Evolutionary conservation across 495 filamentous ascomycete species (phyloP), one percentile per base, ranked within the genome.

Genomic region (Tirmania nivea): DNA sequence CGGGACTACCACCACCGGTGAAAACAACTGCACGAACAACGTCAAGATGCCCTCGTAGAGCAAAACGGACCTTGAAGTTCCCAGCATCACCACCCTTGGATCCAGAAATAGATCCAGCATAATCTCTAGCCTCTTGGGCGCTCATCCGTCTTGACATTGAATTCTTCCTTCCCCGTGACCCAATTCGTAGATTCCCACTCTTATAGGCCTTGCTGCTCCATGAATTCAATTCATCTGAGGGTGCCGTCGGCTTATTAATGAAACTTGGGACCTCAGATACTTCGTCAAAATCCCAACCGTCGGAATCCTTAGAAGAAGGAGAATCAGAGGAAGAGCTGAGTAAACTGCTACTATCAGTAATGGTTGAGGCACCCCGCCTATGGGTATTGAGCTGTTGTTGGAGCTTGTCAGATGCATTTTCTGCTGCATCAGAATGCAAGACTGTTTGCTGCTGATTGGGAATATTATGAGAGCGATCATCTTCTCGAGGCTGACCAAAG

Each of bases 281-380:
- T 50, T 96, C 89, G 55, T 86, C 84, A 62, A 97, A 97, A 64
- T 90, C 85, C 90, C 90, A 97, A 10, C 74, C 81, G 66, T 93
- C 88, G 6, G 73, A 64, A 56, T 90, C 82, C 34, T 66, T 65
- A 19, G 58, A 55, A 7, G 36, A 20, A 2, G 51, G 42, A 19
- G 10, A 12, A 11, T 50, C 48, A 16, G 25, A 25, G 12, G 11
- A 12, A 50, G 48, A 50, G n/a, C 19, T 50, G 6, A 50, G 21
- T 19, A 45, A 8, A 8, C 8, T 45, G 17, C 39, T 45, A 19
- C 42, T 14, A 19, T 47, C 42, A 47, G 1, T n/a, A n/a, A n/a
- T 31, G 25, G 25, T 31, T 31, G 25, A 31, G 7, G 25, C 25
- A 3, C 25, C 25, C 7, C 25, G 25, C 7, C 25, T 31, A 31